Conservation (phyloP, 768 basidiomycete species). For the Crucibulum laeve region DNA sequence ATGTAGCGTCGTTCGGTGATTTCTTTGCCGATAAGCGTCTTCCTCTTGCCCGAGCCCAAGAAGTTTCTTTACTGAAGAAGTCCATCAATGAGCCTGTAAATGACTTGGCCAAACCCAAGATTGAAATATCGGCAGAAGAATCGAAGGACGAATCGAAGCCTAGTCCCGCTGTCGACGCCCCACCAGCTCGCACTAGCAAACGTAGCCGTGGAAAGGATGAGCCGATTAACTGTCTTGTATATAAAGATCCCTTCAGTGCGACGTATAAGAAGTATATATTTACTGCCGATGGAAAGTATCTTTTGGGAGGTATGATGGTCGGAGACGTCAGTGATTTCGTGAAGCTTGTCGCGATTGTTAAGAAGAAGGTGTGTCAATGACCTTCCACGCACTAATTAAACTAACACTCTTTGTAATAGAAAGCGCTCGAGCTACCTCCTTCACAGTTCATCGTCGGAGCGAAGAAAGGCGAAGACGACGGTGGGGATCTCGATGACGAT, state of each 20-base stretch:
- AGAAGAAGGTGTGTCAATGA: conserved; percentile 69
- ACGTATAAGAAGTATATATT: conserved; percentile 80
- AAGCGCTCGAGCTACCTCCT: conserved; percentile 60
- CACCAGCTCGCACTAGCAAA: background rate
- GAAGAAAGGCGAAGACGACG: conserved; percentile 48
- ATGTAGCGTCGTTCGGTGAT: conserved; percentile 70
- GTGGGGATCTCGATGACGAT: conserved; percentile 67
- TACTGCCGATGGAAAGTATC: conserved; percentile 62
- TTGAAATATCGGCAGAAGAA: conserved; percentile 13
- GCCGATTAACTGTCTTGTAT: conserved; percentile 56
- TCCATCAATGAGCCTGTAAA: background rate
- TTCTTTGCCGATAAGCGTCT: conserved; percentile 56
- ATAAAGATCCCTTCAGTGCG: conserved; percentile 67
- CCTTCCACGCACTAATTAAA: no score
- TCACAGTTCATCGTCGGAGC: conserved; percentile 63
- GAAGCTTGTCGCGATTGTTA: conserved; percentile 65
- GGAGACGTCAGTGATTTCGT: conserved; percentile 66
- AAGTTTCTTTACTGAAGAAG: conserved; percentile 1
- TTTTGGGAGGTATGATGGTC: conserved; percentile 81
- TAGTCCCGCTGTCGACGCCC: no score
- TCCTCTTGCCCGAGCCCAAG: conserved; percentile 13
- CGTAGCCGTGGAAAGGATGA: conserved; percentile 14
- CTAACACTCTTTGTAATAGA: conserved; percentile 29
- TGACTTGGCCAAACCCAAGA: conserved; percentile 13
- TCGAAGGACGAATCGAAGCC: background rate